Evolutionary conservation across 768 basidiomycete species (phyloP).

Genomic region (Leccinum subgranulosum): DNA sequence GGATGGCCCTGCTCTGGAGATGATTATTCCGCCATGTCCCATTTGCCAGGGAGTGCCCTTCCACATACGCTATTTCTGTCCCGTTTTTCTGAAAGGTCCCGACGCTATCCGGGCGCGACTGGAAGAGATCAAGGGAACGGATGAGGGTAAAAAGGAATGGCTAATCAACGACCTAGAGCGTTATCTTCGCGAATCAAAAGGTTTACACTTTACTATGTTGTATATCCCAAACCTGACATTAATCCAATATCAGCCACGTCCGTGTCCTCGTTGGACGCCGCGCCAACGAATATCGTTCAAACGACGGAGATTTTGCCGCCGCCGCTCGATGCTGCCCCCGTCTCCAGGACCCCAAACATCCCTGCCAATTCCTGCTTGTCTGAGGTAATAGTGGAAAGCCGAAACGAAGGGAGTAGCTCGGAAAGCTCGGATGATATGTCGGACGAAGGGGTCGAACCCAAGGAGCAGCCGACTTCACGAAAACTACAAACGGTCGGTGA

Average conservation of each 20-base stretch:
- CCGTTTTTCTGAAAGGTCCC: constrained; percentile 42
- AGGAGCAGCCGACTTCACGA: constrained; percentile 1
- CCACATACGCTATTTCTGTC: constrained; percentile 51
- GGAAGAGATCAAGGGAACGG: constrained; percentile 35
- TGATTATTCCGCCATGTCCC: constrained; percentile 33
- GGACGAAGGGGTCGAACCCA: constrained; percentile 16
- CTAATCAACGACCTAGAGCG: constrained; percentile 43
- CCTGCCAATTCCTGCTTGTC: constrained; percentile 33
- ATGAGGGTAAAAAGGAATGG: constrained; percentile 16
- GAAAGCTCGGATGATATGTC: constrained; percentile 32
- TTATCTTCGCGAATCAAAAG: constrained; percentile 30
- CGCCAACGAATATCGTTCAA: constrained; percentile 1
- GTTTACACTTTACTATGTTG: constrained; percentile 11
- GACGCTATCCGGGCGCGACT: constrained; percentile 45
- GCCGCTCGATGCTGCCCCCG: constrained; percentile 2
- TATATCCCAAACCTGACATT: constrained; percentile 8
- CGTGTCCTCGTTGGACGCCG: not conserved
- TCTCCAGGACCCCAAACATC: constrained; percentile 14
- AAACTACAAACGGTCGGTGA: not conserved
- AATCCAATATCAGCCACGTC: constrained; percentile 4
- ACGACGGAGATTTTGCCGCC: not conserved
- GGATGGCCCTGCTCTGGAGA: not conserved
- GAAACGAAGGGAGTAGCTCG: constrained; percentile 39
- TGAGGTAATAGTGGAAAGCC: constrained; percentile 36
- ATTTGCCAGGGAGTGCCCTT: constrained; percentile 43